Evolutionary conservation across 306 rosid genomes (phyloP).

Genomic region (Alnus rubra): DNA sequence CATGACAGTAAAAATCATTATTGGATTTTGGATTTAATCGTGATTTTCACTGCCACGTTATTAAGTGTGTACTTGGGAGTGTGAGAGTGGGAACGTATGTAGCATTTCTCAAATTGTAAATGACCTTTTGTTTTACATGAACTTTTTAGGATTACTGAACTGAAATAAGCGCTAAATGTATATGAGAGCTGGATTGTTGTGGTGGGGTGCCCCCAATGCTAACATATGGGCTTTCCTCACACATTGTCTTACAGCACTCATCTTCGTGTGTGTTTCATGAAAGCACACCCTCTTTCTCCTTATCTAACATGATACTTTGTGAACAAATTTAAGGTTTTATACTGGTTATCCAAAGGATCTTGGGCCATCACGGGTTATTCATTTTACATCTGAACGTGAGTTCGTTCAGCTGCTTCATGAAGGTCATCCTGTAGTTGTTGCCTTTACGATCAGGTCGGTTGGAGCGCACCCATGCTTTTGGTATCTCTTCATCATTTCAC

Average conservation of each 20-base stretch:
- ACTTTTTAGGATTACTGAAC: neutral
- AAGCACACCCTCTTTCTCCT: neutral
- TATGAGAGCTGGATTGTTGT: conserved; percentile 2
- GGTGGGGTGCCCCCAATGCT: conserved; percentile 9
- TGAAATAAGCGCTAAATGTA: neutral
- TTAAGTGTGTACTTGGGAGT: no score
- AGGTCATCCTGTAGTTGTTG: conserved; percentile 81
- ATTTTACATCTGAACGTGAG: conserved; percentile 90
- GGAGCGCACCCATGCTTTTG: conserved; percentile 19
- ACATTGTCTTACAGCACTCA: conserved; percentile 9
- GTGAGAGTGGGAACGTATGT: no score
- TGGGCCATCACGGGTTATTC: conserved; percentile 78
- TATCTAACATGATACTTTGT: conserved; percentile 1
- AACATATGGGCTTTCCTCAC: neutral
- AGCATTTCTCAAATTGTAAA: neutral
- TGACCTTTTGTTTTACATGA: conserved; percentile 4
- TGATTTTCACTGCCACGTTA: no score
- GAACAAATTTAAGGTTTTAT: conserved; percentile 54
- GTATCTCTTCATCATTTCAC: conserved; percentile 9
- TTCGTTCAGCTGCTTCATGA: conserved; percentile 88
- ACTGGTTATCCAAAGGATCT: conserved; percentile 88
- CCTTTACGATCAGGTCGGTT: conserved; percentile 76
- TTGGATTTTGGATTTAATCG: no score
- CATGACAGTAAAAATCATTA: no score
- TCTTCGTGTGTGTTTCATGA: neutral